A percentile compares a stretch with the other conserved stretches of the same genome.
These are phyloP conservation scores for Heritiera fomes DNA, from an alignment of 345 rosid genomes.

Conservation along the genomic window DNA sequence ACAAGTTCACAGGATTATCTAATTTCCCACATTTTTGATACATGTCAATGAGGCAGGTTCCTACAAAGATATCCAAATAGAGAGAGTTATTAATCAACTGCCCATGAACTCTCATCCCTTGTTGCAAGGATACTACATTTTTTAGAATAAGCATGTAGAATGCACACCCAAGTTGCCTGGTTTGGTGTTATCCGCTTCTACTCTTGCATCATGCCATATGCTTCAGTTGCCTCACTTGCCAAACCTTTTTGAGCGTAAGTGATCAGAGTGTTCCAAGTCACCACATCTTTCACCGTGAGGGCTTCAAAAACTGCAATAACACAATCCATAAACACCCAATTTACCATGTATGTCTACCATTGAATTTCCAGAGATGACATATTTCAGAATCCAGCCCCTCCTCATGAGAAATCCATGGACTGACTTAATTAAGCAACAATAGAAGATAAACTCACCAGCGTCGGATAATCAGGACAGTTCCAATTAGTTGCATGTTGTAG, in stretches of 20 bases:
- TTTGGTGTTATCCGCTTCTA: conserved; percentile 37
- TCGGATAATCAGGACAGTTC: conserved; percentile 47
- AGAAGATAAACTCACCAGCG: conserved; percentile 53
- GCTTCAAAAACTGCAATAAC: conserved; percentile 44
- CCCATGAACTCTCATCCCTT: conserved; percentile 54
- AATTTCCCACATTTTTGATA: conserved; percentile 58
- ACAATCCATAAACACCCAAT: conserved; percentile 38
- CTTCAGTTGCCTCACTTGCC: conserved; percentile 54
- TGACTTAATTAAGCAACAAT: conserved; percentile 44
- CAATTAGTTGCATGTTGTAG: conserved; percentile 37
- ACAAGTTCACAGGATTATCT: conserved; percentile 46
- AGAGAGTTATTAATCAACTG: conserved; percentile 40
- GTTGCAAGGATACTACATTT: conserved; percentile 46
- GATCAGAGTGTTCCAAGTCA: conserved; percentile 57
- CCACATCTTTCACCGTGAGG: conserved; percentile 47
- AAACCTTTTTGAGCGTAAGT: conserved; percentile 56
- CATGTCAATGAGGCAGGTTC: conserved; percentile 57
- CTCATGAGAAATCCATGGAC: conserved; percentile 46
- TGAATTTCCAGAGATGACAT: conserved; percentile 45
- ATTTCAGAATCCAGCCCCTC: conserved; percentile 42
- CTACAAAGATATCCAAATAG: conserved; percentile 42
- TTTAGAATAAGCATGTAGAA: conserved; percentile 51
- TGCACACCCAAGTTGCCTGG: conserved; percentile 59
- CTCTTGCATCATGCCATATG: conserved; percentile 40
- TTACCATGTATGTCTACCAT: conserved; percentile 57